Evolutionary conservation across 176 grass and related monocot genomes (phyloP).

Genomic region (Melocanna baccifera): DNA sequence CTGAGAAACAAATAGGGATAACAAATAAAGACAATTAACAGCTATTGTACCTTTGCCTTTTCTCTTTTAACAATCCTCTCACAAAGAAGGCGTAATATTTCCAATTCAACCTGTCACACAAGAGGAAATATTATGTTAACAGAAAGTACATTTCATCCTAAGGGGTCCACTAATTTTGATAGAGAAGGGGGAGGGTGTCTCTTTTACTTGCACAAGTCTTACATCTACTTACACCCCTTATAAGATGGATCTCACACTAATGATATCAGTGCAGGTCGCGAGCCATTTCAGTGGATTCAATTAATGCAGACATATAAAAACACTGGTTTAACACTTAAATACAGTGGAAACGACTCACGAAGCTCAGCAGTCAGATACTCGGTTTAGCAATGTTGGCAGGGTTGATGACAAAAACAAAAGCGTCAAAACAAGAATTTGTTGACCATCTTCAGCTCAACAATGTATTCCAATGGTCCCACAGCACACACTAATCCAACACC

Average conservation of each 20-base stretch:
- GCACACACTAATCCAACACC: not conserved
- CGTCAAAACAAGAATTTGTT: not conserved
- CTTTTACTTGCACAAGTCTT: not conserved
- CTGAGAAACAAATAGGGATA: slow-evolving; percentile 6
- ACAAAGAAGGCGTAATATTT: slow-evolving; percentile 94
- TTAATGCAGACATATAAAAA: not conserved
- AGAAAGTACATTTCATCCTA: not conserved
- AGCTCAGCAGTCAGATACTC: not conserved
- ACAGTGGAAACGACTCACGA: not conserved
- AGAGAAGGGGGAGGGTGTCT: not conserved
- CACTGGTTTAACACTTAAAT: not conserved
- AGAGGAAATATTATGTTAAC: slow-evolving; percentile 12
- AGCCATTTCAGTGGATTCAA: not conserved
- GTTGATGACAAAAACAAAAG: not conserved
- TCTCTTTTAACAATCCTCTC: slow-evolving; percentile 95
- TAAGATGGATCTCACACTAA: not conserved
- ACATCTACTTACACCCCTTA: not conserved
- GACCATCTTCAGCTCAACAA: not conserved
- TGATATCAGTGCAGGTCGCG: not conserved
- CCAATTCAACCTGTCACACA: slow-evolving; percentile 71
- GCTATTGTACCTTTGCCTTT: slow-evolving; percentile 69
- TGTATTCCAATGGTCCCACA: not conserved
- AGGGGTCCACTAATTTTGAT: not conserved
- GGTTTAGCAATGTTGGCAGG: not conserved
- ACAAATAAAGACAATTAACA: slow-evolving; percentile 7